phyloP scores from a whole-genome alignment of 352 stramenopile species.

The Pythium folliculosum region DNA sequence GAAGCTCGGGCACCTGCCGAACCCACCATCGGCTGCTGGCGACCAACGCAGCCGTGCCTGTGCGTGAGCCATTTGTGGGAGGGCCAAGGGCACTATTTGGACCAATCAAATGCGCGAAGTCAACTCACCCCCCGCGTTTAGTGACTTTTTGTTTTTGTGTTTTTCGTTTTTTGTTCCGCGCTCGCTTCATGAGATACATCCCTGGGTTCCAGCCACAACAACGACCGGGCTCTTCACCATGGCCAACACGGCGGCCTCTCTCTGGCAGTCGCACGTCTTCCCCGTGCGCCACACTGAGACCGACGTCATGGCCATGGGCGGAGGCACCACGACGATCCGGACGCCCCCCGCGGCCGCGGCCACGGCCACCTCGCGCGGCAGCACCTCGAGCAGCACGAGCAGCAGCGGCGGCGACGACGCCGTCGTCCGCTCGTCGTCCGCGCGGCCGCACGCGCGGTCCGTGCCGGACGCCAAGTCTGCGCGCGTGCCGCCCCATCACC shows the following conservation, averaged over 20 bases:
- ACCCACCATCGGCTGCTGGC: constrained; percentile 10
- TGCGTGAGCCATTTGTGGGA: constrained; percentile 11
- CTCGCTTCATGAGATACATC: constrained; percentile 8
- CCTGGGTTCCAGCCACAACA: constrained; percentile 11
- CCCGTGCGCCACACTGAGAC: neutral
- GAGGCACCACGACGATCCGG: neutral
- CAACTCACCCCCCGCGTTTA: neutral
- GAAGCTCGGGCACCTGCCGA: constrained; percentile 9
- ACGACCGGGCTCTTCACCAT: neutral
- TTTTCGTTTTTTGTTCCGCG: neutral
- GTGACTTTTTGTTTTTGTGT: no score
- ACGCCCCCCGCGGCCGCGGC: neutral
- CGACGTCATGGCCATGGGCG: constrained; percentile 3
- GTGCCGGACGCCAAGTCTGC: constrained; percentile 4
- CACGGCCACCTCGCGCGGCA: constrained; percentile 1
- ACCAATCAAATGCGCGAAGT: neutral
- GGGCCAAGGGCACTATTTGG: constrained; percentile 1
- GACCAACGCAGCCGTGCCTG: neutral
- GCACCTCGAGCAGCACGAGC: constrained; percentile 16
- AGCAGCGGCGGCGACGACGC: constrained; percentile 10
- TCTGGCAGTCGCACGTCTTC: neutral
- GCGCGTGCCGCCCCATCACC: neutral
- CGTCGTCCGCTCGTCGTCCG: neutral
- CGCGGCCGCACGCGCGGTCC: constrained; percentile 17
- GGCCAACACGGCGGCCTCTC: neutral